Conservation (phyloP, 257 asterid species). For the Leptodermis oblonga region DNA sequence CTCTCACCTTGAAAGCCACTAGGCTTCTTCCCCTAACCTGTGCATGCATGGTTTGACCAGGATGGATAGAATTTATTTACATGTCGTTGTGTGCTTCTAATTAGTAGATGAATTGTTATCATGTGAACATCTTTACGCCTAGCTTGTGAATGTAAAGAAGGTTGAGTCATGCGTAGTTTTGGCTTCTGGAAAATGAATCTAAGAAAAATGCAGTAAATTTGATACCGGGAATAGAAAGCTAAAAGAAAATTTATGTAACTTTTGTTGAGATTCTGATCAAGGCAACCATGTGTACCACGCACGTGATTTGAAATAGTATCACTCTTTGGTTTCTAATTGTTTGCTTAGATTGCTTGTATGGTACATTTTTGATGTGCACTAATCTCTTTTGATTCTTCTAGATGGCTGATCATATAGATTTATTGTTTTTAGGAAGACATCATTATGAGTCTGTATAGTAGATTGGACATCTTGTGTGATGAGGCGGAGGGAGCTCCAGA, state of each 20-base stretch:
- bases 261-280: neutral
- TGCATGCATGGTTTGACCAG: neutral
- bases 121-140: neutral
- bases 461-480: constrained; percentile 78
- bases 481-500: constrained; percentile 65
- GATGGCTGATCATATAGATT: constrained; percentile 18
- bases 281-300: neutral
- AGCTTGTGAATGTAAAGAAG: neutral
- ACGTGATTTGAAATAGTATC: neutral
- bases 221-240: neutral
- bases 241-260: neutral
- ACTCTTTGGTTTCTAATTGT: neutral
- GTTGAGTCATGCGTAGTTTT: neutral
- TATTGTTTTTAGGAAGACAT: constrained; percentile 72
- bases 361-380: neutral
- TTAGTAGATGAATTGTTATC: too few relatives aligned
- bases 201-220: neutral
- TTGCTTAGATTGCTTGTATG: neutral
- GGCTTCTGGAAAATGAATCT: neutral
- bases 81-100: too few relatives aligned
- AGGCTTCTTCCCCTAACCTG: neutral
- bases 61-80: too few relatives aligned
- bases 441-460: constrained; percentile 70
- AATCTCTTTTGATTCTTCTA: neutral
- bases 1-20: neutral